Conservation (phyloP, 2,329 filamentous ascomycete species). For the Aureobasidium sp. region DNA sequence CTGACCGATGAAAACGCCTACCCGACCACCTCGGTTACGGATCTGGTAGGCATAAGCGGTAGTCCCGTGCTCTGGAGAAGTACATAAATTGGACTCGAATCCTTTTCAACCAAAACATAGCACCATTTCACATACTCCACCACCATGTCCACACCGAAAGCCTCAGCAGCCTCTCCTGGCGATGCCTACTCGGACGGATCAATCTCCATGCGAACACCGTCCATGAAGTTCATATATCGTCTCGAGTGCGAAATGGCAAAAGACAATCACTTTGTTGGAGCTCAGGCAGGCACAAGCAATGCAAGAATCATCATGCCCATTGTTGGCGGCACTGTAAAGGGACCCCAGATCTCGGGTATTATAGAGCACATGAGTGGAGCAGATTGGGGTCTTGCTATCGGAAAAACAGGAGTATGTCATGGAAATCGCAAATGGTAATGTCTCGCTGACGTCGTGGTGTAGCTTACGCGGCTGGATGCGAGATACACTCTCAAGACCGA, state of each 20-base stretch:
- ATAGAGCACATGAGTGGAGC: conserved; percentile 21
- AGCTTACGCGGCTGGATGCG: conserved; percentile 22
- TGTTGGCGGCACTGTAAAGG: conserved; percentile 19
- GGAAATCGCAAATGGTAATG: neutral
- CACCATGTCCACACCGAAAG: neutral
- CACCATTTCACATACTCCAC: neutral
- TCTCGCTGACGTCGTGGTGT: neutral
- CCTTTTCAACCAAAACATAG: neutral
- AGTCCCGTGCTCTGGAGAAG: neutral
- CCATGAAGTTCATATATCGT: conserved; percentile 22
- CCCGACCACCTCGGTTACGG: neutral
- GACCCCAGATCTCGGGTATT: conserved; percentile 19
- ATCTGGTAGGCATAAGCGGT: neutral
- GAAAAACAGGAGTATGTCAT: conserved; percentile 16
- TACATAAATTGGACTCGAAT: neutral
- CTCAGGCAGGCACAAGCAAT: conserved; percentile 15
- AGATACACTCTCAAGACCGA: conserved; percentile 22
- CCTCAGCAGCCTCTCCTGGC: neutral
- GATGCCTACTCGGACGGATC: neutral
- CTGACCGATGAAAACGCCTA: neutral
- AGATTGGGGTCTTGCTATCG: conserved; percentile 19
- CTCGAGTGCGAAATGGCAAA: conserved; percentile 20
- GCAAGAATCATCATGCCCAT: conserved; percentile 21
- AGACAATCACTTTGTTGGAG: conserved; percentile 19
- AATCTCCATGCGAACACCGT: conserved; percentile 18